A percentile compares a stretch with the other conserved stretches of the same genome.
These are phyloP conservation scores for Pythium periplocum DNA, from an alignment of 352 stramenopile species.

Conservation along the genomic window DNA sequence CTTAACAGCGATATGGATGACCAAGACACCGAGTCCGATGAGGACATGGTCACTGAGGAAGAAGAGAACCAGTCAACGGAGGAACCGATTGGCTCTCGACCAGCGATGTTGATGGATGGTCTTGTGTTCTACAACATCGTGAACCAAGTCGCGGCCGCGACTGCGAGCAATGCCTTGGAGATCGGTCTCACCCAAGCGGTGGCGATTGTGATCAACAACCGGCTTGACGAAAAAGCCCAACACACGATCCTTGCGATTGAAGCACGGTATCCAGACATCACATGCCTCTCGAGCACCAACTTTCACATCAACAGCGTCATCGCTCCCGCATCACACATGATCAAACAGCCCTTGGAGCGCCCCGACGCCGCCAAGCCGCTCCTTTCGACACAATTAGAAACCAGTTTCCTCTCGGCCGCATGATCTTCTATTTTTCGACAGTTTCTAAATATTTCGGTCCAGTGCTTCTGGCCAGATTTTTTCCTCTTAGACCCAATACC, in stretches of 20 bases:
- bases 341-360: background rate
- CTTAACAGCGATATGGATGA: too few relatives aligned
- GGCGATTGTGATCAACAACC: slow-evolving; percentile 19
- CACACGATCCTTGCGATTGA: slow-evolving; percentile 51
- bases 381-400: slow-evolving; percentile 12
- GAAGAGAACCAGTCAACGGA: slow-evolving; percentile 1
- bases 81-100: background rate
- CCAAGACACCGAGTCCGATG: slow-evolving; percentile 8
- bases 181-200: slow-evolving; percentile 33
- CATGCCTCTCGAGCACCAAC: slow-evolving; percentile 28
- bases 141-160: slow-evolving; percentile 28
- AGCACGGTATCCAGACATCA: slow-evolving; percentile 60
- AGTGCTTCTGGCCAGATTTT: too few relatives aligned
- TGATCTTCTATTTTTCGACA: slow-evolving; percentile 1
- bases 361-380: background rate
- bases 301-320: background rate
- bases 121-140: slow-evolving; percentile 68
- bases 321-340: background rate
- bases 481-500: too few relatives aligned
- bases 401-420: slow-evolving; percentile 15
- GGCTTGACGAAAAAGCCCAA: slow-evolving; percentile 11
- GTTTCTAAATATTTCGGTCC: too few relatives aligned
- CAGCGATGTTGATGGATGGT: slow-evolving; percentile 23
- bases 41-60: slow-evolving; percentile 5
- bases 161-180: slow-evolving; percentile 30